These are phyloP conservation scores for Prunus mongolica DNA, from an alignment of 306 rosid species.

Conservation along the genomic window DNA sequence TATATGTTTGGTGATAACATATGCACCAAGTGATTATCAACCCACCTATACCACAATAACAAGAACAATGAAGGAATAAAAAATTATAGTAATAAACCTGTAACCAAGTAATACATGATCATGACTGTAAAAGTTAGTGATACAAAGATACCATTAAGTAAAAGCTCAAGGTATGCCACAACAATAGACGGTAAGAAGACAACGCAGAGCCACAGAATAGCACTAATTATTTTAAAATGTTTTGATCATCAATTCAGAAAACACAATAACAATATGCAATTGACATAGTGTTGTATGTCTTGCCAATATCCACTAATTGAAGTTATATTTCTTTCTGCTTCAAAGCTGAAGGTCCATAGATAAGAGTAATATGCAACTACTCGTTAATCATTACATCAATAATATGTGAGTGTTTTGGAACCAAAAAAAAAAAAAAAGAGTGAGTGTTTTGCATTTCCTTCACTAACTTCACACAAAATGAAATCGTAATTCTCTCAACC, in stretches of 20 bases:
- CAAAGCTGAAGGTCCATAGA: neutral
- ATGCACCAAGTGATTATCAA: constrained; percentile 88
- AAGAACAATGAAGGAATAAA: constrained; percentile 13
- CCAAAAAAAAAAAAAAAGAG: too few species aligned
- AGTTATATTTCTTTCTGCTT: neutral
- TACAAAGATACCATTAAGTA: neutral
- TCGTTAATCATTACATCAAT: neutral
- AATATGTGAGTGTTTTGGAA: neutral
- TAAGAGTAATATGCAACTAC: neutral
- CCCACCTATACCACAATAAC: constrained; percentile 64
- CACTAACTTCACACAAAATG: neutral
- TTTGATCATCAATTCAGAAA: neutral
- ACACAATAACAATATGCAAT: neutral
- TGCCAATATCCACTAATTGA: neutral
- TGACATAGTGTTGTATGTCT: neutral
- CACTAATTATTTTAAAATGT: neutral
- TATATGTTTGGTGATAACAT: constrained; percentile 86
- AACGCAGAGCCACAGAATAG: neutral
- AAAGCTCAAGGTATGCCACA: neutral
- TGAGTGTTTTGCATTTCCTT: neutral
- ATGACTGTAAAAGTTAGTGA: neutral
- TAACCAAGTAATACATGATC: neutral
- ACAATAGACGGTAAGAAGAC: neutral
- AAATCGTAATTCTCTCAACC: neutral
- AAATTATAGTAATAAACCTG: neutral